phyloP scores from a whole-genome alignment of 1,284 basidiomycete species.

The Malassezia brasiliensis region DNA sequence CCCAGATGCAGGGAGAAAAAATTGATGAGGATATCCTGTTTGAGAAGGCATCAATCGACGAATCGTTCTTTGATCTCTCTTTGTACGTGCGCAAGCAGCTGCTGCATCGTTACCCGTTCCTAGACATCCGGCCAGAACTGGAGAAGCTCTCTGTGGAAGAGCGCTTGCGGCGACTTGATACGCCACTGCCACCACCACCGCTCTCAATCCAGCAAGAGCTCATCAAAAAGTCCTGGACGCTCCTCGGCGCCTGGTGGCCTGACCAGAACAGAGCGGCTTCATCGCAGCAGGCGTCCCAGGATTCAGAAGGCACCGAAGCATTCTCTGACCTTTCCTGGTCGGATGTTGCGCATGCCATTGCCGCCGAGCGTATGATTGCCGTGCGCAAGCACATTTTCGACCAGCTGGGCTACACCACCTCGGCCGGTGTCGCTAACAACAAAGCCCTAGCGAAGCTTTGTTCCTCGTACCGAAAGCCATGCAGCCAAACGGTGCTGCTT shows the following conservation, averaged over 20 bases:
- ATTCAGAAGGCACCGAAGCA: constrained; percentile 22
- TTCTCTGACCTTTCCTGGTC: constrained; percentile 61
- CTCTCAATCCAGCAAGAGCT: constrained; percentile 53
- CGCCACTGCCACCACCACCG: constrained; percentile 64
- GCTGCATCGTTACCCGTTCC: constrained; percentile 56
- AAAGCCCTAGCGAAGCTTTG: constrained; percentile 78
- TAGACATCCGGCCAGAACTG: constrained; percentile 50
- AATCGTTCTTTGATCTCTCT: constrained; percentile 45
- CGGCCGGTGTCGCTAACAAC: constrained; percentile 87
- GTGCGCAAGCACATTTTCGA: constrained; percentile 62
- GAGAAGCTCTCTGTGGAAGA: constrained; percentile 4
- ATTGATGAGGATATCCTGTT: constrained; percentile 20
- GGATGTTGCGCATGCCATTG: constrained; percentile 80
- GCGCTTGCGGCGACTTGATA: constrained; percentile 61
- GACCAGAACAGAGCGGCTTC: constrained; percentile 15
- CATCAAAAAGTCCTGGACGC: constrained; percentile 55
- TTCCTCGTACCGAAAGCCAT: constrained; percentile 34
- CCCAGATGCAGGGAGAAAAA: neutral
- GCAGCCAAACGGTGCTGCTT: constrained; percentile 38
- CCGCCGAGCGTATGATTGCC: constrained; percentile 74
- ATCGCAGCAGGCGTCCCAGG: neutral
- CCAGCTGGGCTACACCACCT: constrained; percentile 81
- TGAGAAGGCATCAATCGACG: constrained; percentile 58
- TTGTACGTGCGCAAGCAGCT: constrained; percentile 41
- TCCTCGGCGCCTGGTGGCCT: constrained; percentile 51